phyloP scores from a whole-genome alignment of 2,329 filamentous ascomycete genomes.

The Fusarium albosuccineum region DNA sequence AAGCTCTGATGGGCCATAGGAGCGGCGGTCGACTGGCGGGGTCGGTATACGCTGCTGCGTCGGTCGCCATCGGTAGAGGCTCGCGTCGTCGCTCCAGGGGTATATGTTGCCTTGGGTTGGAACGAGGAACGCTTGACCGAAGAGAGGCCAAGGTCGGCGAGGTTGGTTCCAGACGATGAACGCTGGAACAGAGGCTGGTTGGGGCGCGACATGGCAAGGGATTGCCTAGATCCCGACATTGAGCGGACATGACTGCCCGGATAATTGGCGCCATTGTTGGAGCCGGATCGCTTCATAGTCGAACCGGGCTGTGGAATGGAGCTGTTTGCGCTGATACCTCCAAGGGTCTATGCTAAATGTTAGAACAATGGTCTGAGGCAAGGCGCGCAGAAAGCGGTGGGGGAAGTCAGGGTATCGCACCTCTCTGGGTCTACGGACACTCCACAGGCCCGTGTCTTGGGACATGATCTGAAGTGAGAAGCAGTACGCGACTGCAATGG shows the following conservation, averaged over 20 bases:
- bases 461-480: conserved; percentile 70
- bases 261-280: conserved; percentile 75
- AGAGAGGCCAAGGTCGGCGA: conserved; percentile 83
- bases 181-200: conserved; percentile 90
- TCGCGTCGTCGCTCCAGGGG: conserved; percentile 63
- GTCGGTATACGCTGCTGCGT: conserved; percentile 85
- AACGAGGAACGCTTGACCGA: conserved; percentile 87
- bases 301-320: conserved; percentile 91
- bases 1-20: conserved; percentile 89
- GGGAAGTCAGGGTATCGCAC: conserved; percentile 58
- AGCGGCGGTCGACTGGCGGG: conserved; percentile 75
- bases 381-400: conserved; percentile 33
- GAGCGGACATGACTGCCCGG: conserved; percentile 81
- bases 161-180: conserved; percentile 84
- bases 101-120: conserved; percentile 77
- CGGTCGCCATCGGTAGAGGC: conserved; percentile 66
- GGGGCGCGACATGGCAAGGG: conserved; percentile 85
- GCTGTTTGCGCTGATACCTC: conserved; percentile 84
- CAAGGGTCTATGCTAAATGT: conserved; percentile 77
- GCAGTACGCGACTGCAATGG: conserved; percentile 34
- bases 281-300: conserved; percentile 92
- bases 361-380: conserved; percentile 22
- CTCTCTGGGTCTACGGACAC: conserved; percentile 91
- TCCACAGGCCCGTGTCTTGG: conserved; percentile 89
- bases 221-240: conserved; percentile 85